These are phyloP conservation scores for Cutaneotrichosporon cyanovorans DNA, from an alignment of 1,284 basidiomycete species.

Conservation along the genomic window DNA sequence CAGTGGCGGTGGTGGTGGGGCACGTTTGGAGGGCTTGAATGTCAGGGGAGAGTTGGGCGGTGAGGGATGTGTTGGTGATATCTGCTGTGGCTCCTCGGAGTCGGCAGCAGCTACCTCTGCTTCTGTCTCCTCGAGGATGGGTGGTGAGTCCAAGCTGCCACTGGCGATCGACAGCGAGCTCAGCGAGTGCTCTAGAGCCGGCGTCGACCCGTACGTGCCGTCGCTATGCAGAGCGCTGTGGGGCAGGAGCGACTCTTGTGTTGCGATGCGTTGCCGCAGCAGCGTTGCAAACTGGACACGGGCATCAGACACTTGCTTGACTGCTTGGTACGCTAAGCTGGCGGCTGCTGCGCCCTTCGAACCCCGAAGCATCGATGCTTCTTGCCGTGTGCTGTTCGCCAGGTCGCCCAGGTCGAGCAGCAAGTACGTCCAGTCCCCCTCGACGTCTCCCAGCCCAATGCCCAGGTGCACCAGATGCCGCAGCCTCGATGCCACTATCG, in stretches of 20 bases:
- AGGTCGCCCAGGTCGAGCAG: slow-evolving; percentile 36
- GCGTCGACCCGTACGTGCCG: neutral
- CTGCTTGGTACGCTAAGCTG: slow-evolving; percentile 34
- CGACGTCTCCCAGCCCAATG: slow-evolving; percentile 24
- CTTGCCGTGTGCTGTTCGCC: slow-evolving; percentile 33
- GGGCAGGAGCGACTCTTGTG: neutral
- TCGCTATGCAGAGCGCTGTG: neutral
- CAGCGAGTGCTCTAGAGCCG: neutral
- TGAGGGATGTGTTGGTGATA: neutral
- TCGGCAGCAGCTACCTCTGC: slow-evolving; percentile 2
- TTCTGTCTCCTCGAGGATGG: slow-evolving; percentile 14
- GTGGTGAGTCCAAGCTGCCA: slow-evolving; percentile 1
- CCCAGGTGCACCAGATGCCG: slow-evolving; percentile 31
- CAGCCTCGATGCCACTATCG: slow-evolving; percentile 7
- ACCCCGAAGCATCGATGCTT: slow-evolving; percentile 35
- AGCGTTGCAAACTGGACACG: slow-evolving; percentile 36
- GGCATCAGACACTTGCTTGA: slow-evolving; percentile 36
- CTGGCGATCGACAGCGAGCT: neutral
- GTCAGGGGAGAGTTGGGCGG: neutral
- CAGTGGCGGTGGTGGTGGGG: slow-evolving; percentile 12
- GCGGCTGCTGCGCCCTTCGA: slow-evolving; percentile 27
- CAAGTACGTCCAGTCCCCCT: slow-evolving; percentile 38
- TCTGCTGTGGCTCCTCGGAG: neutral
- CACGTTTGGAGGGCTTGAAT: slow-evolving; percentile 1
- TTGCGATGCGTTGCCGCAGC: slow-evolving; percentile 8